Base-by-base conservation (phyloP, 768 basidiomycete species). In the Lactarius akahatsu region DNA sequence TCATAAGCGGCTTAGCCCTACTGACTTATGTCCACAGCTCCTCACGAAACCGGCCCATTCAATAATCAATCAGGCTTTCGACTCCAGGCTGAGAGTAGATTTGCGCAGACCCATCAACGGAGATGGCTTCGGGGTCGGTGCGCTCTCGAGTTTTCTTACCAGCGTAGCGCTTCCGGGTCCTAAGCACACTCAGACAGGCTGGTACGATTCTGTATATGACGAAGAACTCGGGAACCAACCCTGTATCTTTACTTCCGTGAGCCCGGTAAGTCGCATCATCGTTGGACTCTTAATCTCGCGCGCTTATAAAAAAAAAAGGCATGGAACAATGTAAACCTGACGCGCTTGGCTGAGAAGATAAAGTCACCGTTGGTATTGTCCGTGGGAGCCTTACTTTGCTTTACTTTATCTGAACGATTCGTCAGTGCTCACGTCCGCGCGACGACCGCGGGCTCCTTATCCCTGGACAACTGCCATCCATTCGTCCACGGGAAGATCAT, bases 61-160 rank as follows among this genome's bases (percentile, higher is more conserved):
- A 3, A 97, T 98, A 78, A 97, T 96, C 76, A 96, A 96, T 76
- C 94, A 97, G 78, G 94, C 96, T 0, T 96, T 94, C 73, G 96
- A 98, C 78, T 96, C 94, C 26, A 85, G 96, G 9, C 81, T 99
- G 38, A 86, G 96, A 23, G 76, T 94, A 61, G 92, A 94, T 73
- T 82, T 80, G 69, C 82, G 92, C 63, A 78, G 92, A 67, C 93
- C 92, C n/a, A 93, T 94, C 77, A 94, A 94, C 70, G 92, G 93
- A 10, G 96, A 98, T 75, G 96, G 96, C 0, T 98, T 98, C 75
- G 96, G 96, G 34, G 94, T 98, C 20, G 92, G 92, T 92, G 70
- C 66, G 88, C 78, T 13, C 28, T 28, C 30, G 2, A 9, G 10
- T 15, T 38, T 54, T 18, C 32, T 9, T 47, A 40, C 59, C 4